Evolutionary conservation across 2,329 filamentous ascomycete species (phyloP).

Genomic region (Dendrostoma leiphaemia): DNA sequence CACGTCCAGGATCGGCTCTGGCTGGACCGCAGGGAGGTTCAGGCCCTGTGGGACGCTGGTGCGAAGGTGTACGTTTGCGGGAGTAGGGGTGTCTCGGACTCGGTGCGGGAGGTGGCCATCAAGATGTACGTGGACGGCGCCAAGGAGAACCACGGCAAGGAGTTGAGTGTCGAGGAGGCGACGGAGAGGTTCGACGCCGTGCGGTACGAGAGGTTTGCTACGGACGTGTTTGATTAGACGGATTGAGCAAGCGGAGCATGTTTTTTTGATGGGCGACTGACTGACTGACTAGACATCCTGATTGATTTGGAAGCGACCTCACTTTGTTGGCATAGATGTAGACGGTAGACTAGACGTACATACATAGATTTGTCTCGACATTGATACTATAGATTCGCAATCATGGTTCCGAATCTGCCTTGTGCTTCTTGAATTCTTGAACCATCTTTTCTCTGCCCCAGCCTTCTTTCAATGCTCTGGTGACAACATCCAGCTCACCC

Average conservation of each 20-base stretch:
- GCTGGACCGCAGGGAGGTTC: slow-evolving; percentile 36
- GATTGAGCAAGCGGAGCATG: background rate
- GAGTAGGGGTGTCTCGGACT: slow-evolving; percentile 41
- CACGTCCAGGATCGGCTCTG: slow-evolving; percentile 48
- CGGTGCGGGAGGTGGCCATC: slow-evolving; percentile 34
- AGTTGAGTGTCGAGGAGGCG: slow-evolving; percentile 24
- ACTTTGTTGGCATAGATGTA: too few species aligned
- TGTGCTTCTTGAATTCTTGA: slow-evolving; percentile 30
- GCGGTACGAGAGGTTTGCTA: slow-evolving; percentile 55
- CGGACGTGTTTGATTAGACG: slow-evolving; percentile 57
- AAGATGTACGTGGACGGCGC: slow-evolving; percentile 33
- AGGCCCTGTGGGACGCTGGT: slow-evolving; percentile 32
- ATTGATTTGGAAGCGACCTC: too few species aligned
- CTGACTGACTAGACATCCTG: too few species aligned
- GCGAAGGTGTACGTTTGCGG: slow-evolving; percentile 63
- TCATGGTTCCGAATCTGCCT: slow-evolving; percentile 3
- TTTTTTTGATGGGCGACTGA: too few species aligned
- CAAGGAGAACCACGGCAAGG: slow-evolving; percentile 26
- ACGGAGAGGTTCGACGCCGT: slow-evolving; percentile 47
- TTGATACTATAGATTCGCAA: too few species aligned
- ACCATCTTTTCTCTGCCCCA: slow-evolving; percentile 40
- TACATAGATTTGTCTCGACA: background rate
- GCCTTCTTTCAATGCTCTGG: slow-evolving; percentile 38
- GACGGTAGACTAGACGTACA: background rate
- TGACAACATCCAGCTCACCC: slow-evolving; percentile 54